Evolutionary conservation across 208 protist species (phyloP).

Genomic region (Tritrichomonas musculus): DNA sequence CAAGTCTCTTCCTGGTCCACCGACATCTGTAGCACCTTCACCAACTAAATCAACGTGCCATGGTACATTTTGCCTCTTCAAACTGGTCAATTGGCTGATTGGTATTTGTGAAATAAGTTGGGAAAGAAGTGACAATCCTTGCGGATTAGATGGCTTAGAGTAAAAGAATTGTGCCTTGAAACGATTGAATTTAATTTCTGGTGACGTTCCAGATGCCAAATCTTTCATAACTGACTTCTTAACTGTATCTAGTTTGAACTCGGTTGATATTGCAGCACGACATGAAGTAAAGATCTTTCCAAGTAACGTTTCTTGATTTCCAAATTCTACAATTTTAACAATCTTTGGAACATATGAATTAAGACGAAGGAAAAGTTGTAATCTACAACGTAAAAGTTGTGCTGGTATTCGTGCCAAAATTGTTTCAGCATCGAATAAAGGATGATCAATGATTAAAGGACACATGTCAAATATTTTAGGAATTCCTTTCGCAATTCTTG

Average conservation of each 20-base stretch:
- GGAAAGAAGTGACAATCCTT: background rate
- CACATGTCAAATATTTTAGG: background rate
- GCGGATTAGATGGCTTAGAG: background rate
- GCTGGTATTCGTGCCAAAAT: background rate
- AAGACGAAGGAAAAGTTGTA: background rate
- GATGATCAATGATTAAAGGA: background rate
- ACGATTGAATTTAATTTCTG: too few relatives aligned
- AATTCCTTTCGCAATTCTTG: background rate
- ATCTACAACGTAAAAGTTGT: background rate
- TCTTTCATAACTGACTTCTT: background rate
- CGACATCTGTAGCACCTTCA: background rate
- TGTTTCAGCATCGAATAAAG: background rate
- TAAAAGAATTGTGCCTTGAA: too few relatives aligned
- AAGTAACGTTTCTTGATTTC: background rate
- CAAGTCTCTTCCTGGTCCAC: background rate
- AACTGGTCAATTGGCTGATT: background rate
- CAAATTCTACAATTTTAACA: background rate
- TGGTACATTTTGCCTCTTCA: slow-evolving; percentile 7
- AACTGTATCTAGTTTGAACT: background rate
- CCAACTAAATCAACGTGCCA: slow-evolving; percentile 8
- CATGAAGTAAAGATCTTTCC: background rate
- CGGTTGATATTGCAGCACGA: background rate
- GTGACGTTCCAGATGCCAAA: too few relatives aligned
- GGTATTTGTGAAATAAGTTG: background rate
- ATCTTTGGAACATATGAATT: background rate